Evolutionary conservation across 345 rosid species (phyloP).

Genomic region (Lagerstroemia speciosa): DNA sequence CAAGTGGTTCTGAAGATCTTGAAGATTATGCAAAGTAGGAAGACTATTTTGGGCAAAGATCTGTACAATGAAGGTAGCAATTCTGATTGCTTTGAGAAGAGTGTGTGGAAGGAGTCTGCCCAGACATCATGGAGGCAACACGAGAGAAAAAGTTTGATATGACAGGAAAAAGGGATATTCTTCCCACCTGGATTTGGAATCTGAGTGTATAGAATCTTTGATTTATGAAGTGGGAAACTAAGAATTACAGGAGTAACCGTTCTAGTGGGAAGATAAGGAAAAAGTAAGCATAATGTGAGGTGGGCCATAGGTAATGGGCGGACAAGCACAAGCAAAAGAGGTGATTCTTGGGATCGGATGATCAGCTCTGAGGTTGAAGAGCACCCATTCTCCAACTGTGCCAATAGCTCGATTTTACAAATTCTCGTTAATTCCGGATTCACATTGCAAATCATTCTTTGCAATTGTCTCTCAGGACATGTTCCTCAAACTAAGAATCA

Average conservation of each 20-base stretch:
- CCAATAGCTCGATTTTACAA: not conserved
- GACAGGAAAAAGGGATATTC: not conserved
- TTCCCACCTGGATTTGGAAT: not conserved
- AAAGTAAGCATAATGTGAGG: not conserved
- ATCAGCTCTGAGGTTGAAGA: not conserved
- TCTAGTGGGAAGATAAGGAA: not conserved
- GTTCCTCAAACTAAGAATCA: not conserved
- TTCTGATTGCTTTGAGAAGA: not conserved
- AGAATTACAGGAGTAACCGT: too few relatives aligned
- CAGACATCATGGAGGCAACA: not conserved
- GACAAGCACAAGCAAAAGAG: not conserved
- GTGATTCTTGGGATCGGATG: not conserved
- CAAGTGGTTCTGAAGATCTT: constrained; percentile 19
- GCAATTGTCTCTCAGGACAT: not conserved
- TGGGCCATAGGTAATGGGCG: not conserved
- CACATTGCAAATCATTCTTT: not conserved
- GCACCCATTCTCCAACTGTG: not conserved
- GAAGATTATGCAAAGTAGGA: constrained; percentile 20
- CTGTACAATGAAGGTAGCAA: constrained; percentile 11
- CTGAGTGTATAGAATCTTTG: not conserved
- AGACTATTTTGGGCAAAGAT: constrained; percentile 7
- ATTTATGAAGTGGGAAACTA: not conserved
- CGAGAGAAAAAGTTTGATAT: not conserved
- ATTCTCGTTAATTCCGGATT: not conserved
- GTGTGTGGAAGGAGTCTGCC: not conserved